Base-by-base conservation (phyloP, 106 monocot species). In the Acanthochlamys bracteata region DNA sequence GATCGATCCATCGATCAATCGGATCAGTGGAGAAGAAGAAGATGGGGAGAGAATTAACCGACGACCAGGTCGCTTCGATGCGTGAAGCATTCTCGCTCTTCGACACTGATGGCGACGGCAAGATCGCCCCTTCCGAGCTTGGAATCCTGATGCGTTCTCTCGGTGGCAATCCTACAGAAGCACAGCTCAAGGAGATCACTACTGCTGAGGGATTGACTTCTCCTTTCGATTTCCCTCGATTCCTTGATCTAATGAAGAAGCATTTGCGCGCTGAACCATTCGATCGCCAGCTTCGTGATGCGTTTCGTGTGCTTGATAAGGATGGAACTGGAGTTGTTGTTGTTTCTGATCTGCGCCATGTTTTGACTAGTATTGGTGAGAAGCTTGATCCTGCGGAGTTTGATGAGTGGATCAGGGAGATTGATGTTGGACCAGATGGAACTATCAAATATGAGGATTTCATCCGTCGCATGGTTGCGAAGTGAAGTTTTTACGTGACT, bases 361-460 rank as follows among this genome's bases (percentile, higher is more conserved):
- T 90, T 39, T 81, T 95, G 49, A 90, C 90, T 23, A 77, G 75
- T 62, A 89, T 95, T 26, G 94, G 94, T 27, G 94, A 95, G 80
- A 95, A 95, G 74, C 86, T 95, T 24, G 94, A 90, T 40, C 81
- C 81, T 17, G 66, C 63, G 4, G 94, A 95, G 80, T 95, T 95
- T 55, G 94, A 95, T 59, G 94, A 95, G 73, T 95, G 94, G 94
- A 90, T 95, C 71, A 78, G 89, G 33, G 94, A 95, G 79, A 86
- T 95, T 14, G 84, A 90, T n/a, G 94, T 95, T 16, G 74, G 65
- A 10, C 67, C 76, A 7, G 89, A 95, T 42, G 94, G 90, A 7
- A 84, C 69, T 60, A 89, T 95, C 68, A 64, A 61, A 53, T 95
- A 95, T 77, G 94, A 95, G 71, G 94, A 95, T 41, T 86, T 95